Evolutionary conservation across 83 land plant genomes (phyloP).

Genomic region (Isoetes engelmannii): DNA sequence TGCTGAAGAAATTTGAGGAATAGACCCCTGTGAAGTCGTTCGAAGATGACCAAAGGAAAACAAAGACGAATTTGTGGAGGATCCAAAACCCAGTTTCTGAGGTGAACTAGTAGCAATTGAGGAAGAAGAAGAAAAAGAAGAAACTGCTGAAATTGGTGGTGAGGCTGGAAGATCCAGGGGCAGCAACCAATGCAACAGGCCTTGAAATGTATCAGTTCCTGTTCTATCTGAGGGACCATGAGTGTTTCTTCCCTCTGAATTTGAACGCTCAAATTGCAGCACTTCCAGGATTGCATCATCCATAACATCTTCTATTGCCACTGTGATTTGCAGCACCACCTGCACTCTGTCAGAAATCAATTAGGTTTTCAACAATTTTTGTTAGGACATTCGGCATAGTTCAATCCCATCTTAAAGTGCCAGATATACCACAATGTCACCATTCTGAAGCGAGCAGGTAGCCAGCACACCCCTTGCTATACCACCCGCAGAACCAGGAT

Average conservation of each 20-base stretch:
- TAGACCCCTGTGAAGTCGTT: slow-evolving; percentile 69
- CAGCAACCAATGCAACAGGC: slow-evolving; percentile 86
- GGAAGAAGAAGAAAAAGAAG: slow-evolving; percentile 46
- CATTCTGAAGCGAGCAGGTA: slow-evolving; percentile 76
- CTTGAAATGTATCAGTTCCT: slow-evolving; percentile 37
- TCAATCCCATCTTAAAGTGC: neutral
- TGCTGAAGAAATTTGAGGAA: slow-evolving; percentile 38
- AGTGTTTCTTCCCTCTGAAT: slow-evolving; percentile 22
- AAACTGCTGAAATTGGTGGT: slow-evolving; percentile 36
- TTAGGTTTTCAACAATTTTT: neutral
- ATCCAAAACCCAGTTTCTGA: slow-evolving; percentile 36
- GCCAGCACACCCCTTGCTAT: slow-evolving; percentile 55
- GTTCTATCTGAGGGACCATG: slow-evolving; percentile 19
- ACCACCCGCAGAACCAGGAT: slow-evolving; percentile 71
- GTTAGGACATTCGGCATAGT: too few species aligned
- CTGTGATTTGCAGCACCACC: slow-evolving; percentile 86
- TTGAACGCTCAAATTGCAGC: slow-evolving; percentile 82
- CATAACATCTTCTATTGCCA: slow-evolving; percentile 45
- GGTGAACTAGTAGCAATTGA: slow-evolving; percentile 34
- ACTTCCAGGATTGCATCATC: slow-evolving; percentile 80
- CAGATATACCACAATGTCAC: slow-evolving; percentile 82
- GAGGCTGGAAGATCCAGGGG: slow-evolving; percentile 66
- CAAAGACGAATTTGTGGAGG: slow-evolving; percentile 61
- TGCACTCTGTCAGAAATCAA: slow-evolving; percentile 36
- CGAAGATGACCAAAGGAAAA: slow-evolving; percentile 84